phyloP scores from a whole-genome alignment of 2,329 filamentous ascomycete genomes.

The Aureobasidium lini region DNA sequence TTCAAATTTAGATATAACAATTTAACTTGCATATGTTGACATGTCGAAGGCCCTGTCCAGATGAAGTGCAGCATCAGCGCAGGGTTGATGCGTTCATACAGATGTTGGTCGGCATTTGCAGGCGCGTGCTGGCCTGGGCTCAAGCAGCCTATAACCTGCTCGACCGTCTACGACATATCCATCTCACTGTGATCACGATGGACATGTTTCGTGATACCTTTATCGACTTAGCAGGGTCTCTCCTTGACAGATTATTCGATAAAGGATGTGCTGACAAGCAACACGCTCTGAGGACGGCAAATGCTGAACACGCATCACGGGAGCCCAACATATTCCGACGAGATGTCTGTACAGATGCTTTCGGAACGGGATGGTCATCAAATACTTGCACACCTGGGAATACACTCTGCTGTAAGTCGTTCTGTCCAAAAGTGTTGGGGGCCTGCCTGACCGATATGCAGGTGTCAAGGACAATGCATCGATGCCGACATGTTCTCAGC shows the following conservation, averaged over 20 bases:
- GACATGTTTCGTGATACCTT: not conserved
- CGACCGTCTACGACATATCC: too few species aligned
- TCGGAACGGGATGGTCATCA: conserved; percentile 9
- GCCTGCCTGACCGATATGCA: not conserved
- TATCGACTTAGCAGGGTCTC: not conserved
- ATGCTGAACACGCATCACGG: not conserved
- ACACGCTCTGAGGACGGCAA: not conserved
- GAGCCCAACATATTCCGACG: not conserved
- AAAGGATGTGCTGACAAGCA: not conserved
- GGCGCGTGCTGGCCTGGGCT: not conserved
- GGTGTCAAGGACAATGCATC: not conserved
- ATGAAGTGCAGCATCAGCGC: not conserved
- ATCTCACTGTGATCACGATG: not conserved
- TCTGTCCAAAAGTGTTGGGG: too few species aligned
- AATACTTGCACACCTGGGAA: conserved; percentile 14
- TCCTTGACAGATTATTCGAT: not conserved
- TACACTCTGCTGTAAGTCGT: conserved; percentile 14
- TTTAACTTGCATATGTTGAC: not conserved
- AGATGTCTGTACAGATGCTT: conserved; percentile 13
- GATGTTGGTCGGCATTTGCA: not conserved
- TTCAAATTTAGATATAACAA: not conserved
- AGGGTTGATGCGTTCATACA: not conserved
- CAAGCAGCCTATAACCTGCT: not conserved
- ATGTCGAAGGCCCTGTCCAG: not conserved
- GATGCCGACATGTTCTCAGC: conserved; percentile 7